phyloP scores from a whole-genome alignment of 306 rosid species.

The Castanea mollissima region DNA sequence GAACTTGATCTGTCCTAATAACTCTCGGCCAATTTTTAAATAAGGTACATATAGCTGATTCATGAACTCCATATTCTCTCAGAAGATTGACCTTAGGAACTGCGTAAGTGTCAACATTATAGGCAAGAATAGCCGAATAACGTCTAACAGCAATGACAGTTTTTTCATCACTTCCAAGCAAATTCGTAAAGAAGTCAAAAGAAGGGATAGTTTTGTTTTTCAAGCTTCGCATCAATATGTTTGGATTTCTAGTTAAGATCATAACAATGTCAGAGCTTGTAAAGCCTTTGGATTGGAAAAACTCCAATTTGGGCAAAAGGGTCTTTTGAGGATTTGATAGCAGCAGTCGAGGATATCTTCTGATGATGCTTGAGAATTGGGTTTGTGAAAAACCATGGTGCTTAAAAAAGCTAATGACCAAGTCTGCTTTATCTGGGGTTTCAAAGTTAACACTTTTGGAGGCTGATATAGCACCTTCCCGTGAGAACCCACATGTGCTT shows the following conservation, averaged over 20 bases:
- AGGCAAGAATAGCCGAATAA: background rate
- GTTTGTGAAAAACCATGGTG: background rate
- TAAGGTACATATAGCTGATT: too few relatives aligned
- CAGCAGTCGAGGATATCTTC: background rate
- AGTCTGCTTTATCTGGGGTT: background rate
- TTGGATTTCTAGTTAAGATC: background rate
- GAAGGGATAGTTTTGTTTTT: constrained; percentile 1
- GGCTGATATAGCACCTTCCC: constrained; percentile 24
- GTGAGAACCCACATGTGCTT: constrained; percentile 23
- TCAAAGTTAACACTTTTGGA: constrained; percentile 15
- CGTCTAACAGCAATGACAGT: background rate
- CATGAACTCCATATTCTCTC: constrained; percentile 10
- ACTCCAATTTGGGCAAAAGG: constrained; percentile 17
- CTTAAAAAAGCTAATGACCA: background rate
- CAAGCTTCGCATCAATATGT: background rate
- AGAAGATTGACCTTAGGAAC: background rate
- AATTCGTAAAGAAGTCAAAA: background rate
- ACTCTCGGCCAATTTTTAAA: too few relatives aligned
- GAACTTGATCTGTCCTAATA: background rate
- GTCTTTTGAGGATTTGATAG: background rate
- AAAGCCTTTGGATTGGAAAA: constrained; percentile 16
- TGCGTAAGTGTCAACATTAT: too few relatives aligned
- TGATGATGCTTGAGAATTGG: background rate
- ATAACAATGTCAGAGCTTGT: background rate
- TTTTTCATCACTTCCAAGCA: background rate